Base-by-base conservation (phyloP, 768 basidiomycete species). In the Podaxis mareebaensis region DNA sequence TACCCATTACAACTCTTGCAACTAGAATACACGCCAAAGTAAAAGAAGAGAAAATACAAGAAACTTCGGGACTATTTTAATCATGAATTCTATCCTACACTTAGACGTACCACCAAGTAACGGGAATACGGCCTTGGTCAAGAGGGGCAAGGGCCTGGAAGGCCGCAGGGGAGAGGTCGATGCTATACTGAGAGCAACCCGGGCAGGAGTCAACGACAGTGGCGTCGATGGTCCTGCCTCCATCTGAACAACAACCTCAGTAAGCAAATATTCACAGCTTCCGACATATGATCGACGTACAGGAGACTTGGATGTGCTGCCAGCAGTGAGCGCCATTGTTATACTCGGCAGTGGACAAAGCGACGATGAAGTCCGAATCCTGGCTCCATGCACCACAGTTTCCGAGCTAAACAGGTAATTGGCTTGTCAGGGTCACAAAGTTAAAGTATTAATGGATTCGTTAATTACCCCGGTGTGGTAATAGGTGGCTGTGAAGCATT, bases 161-260 rank as follows among this genome's bases (percentile, higher is more conserved):
- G 6, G 72, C 73, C 3, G 68, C 62, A 3, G 64, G 65, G 20
- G 75, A 74, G 10, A 76, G 66, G 59, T 76, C 74, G 40, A 76
- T 66, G 48, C 64, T 67, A 40, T 67, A 66, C n/a, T 52, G 60
- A 20, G 64, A 66, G 63, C 75, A 74, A 2, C 71, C 69, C 13
- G 71, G 71, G 61, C 75, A 76, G 2, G 71, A 68, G 66, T 76
- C 75, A 30, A 72, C 70, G 11, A 75, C 67, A 24, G 64, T 66
- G 5, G 69, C 73, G 13, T 59, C 60, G 12, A 74, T 64, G 11
- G 69, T 56, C 48, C 65, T 71, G 7, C 73, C 73, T 58, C 64
- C 49, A 60, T 74, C 75, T 76, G 54, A 15, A 39, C 33, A 51
- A 42, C 13, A 3, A 39, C 7, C 20, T 40, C 11, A 40, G 24